phyloP scores from a whole-genome alignment of 768 basidiomycete genomes.

The Cystobasidium tubakii region DNA sequence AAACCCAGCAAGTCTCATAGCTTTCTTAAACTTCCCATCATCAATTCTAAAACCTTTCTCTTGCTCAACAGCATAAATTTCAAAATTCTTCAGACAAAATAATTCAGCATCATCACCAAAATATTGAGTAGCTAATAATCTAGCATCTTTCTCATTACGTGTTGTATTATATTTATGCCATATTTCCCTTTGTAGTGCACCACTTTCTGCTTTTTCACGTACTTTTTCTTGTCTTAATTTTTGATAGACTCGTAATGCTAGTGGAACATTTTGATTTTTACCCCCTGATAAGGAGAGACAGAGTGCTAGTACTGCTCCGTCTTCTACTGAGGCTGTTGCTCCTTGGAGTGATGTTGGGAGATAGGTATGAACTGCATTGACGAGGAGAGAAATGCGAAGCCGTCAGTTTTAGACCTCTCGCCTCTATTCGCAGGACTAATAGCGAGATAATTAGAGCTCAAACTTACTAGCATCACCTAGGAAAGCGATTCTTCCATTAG shows the following conservation, averaged over 20 bases:
- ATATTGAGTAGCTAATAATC: constrained; percentile 36
- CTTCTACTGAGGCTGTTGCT: constrained; percentile 39
- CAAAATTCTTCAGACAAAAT: not conserved
- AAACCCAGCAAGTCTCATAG: not conserved
- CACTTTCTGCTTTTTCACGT: constrained; percentile 49
- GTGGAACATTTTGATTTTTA: not conserved
- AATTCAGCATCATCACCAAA: constrained; percentile 37
- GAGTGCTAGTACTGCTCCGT: constrained; percentile 37
- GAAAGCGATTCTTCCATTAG: constrained; percentile 30
- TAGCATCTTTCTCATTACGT: constrained; percentile 50
- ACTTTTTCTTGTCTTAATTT: constrained; percentile 55
- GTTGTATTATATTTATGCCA: constrained; percentile 69
- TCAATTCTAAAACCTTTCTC: constrained; percentile 2
- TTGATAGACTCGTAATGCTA: constrained; percentile 35
- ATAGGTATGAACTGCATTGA: constrained; percentile 13
- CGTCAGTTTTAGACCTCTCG: no score
- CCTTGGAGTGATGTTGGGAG: constrained; percentile 41
- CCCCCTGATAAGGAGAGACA: constrained; percentile 38
- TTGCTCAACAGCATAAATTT: not conserved
- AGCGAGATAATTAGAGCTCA: not conserved
- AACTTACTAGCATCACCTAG: not conserved
- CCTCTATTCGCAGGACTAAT: no score
- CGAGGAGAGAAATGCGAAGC: constrained; percentile 26
- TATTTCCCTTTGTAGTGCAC: constrained; percentile 60
- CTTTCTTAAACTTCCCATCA: not conserved